Conservation (phyloP, 352 stramenopile species). For the Phytophthora syringae region DNA sequence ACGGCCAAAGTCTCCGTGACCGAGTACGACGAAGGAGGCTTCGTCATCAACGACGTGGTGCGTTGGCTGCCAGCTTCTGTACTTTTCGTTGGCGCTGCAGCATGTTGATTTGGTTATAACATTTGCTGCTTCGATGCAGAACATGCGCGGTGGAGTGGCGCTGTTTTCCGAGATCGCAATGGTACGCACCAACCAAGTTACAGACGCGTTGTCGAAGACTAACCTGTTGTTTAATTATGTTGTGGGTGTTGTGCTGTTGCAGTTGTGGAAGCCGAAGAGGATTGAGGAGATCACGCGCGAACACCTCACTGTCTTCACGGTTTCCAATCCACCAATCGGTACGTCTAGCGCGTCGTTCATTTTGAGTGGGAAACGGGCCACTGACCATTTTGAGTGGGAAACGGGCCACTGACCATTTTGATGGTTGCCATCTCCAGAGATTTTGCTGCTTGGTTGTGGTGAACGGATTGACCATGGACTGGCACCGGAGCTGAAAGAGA, state of each 20-base stretch:
- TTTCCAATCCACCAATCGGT: constrained; percentile 79
- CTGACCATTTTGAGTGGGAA: constrained; percentile 4
- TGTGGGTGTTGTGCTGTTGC: not conserved
- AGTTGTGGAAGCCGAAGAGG: constrained; percentile 82
- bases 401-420: too few species aligned
- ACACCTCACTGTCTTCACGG: constrained; percentile 76
- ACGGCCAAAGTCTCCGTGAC: constrained; percentile 81
- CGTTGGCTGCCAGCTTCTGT: constrained; percentile 10
- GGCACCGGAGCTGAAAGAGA: constrained; percentile 65
- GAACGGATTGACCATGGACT: constrained; percentile 65
- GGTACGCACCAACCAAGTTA: constrained; percentile 40
- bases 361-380: not conserved
- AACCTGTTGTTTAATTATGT: too few species aligned
- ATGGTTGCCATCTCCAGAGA: constrained; percentile 46
- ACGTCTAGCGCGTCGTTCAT: constrained; percentile 2
- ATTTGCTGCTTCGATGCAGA: constrained; percentile 41
- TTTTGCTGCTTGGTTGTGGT: constrained; percentile 84
- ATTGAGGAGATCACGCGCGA: constrained; percentile 86
- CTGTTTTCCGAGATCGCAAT: constrained; percentile 80
- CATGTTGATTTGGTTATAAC: not conserved
- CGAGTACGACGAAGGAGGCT: constrained; percentile 87
- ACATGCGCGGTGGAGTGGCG: constrained; percentile 80
- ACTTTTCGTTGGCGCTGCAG: not conserved
- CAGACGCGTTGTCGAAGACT: not conserved
- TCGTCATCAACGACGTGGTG: constrained; percentile 84